Percentiles rank a stretch among this genome's conserved stretches.
Evolutionary conservation across 345 rosid genomes (phyloP).

Genomic region (Geranium rotundifolium): DNA sequence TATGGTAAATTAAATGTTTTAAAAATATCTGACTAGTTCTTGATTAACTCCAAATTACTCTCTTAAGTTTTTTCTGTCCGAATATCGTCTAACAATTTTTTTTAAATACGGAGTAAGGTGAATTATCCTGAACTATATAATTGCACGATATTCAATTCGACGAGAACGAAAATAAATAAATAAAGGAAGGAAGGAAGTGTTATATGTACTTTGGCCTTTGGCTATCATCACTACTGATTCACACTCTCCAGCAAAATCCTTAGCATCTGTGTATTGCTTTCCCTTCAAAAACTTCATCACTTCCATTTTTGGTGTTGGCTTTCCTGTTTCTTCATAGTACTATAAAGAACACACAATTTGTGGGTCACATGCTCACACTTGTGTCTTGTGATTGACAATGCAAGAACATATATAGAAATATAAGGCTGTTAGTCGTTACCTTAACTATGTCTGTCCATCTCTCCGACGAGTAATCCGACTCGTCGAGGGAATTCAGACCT

Average conservation of each 20-base stretch:
- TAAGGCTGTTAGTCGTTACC: conserved; percentile 20
- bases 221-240: conserved; percentile 85
- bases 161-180: background rate
- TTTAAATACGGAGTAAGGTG: too few relatives aligned
- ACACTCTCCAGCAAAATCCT: conserved; percentile 86
- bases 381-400: background rate
- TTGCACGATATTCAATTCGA: too few relatives aligned
- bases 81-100: too few relatives aligned
- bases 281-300: conserved; percentile 77
- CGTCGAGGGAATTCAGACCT: conserved; percentile 76
- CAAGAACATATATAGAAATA: background rate
- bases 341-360: conserved; percentile 10
- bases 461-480: conserved; percentile 64
- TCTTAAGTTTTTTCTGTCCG: too few relatives aligned
- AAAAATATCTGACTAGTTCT: too few relatives aligned
- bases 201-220: conserved; percentile 75
- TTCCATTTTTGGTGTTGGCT: conserved; percentile 76
- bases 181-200: too few relatives aligned
- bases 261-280: conserved; percentile 66
- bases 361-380: background rate
- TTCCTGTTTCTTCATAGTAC: conserved; percentile 94
- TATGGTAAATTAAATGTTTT: too few relatives aligned
- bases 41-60: too few relatives aligned
- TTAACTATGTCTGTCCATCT: conserved; percentile 85
- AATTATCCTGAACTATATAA: too few relatives aligned